Base-by-base conservation (phyloP, 352 stramenopile species). In the Phytophthora constricta region DNA sequence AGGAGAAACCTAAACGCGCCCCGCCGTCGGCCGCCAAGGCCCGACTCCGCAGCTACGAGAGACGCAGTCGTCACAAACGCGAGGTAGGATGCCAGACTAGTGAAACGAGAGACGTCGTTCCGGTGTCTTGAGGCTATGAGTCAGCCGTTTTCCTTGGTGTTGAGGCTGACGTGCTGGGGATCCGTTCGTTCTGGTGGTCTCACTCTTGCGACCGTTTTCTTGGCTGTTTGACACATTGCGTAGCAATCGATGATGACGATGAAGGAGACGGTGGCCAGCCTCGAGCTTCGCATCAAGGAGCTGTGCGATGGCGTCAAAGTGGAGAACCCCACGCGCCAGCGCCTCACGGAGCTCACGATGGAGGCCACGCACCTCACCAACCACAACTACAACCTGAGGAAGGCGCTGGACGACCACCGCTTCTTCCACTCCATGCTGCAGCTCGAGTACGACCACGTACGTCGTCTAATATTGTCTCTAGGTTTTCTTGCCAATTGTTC, bases 341-440 rank as follows among this genome's bases (percentile, higher is more conserved):
- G 68, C 28, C 68, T 87, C 42, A 62, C 62, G 41, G 65, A 81
- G 20, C 58, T 86, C 19, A 68, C 71, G 7, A 62, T 84, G 53
- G 77, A 87, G 51, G 71, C 74, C 17, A 77, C 74, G 27, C 56
- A 62, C 42, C 77, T 87, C 17, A 75, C 72, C 34, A 74, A 86
- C 62, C 70, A 84, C 61, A 87, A 87, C 64, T 84, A 78, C 58
- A 64, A 71, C 26, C 65, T 87, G n/a, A 63, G 72, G 19, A 76
- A 77, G 34, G 72, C 72, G 3, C 70, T 87, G 23, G 77, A 87
- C 48, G 74, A 84, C 48, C 79, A 87, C 59, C 56, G 52, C 28
- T 87, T 87, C 57, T 87, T 87, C 60, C 79, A 87, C 62, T 82
- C 72, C 19, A 87, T 86, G 79, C 45, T 86, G 37, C 76, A 85